These are phyloP conservation scores for Fusarium cicatricum DNA, from an alignment of 2,329 filamentous ascomycete species.

Conservation along the genomic window DNA sequence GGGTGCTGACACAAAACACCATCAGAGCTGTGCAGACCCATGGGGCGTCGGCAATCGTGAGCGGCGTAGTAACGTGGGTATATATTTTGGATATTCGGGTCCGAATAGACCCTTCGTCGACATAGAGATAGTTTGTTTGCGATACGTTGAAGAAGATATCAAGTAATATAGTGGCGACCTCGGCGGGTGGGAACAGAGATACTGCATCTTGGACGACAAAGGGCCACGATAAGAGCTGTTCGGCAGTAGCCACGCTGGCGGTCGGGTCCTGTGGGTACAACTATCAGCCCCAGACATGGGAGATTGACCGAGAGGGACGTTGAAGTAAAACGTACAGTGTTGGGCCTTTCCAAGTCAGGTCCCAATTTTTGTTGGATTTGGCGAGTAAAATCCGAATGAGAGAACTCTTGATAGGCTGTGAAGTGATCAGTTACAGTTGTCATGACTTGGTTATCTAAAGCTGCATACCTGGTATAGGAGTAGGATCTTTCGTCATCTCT, in stretches of 20 bases:
- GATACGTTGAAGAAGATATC: conserved; percentile 23
- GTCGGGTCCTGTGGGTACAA: neutral
- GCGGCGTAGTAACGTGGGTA: neutral
- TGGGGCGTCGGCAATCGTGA: conserved; percentile 10
- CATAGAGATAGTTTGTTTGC: conserved; percentile 26
- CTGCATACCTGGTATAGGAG: neutral
- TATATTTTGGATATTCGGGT: conserved; percentile 10
- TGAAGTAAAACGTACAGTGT: neutral
- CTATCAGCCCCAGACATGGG: neutral
- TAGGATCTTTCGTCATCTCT: neutral
- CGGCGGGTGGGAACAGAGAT: conserved; percentile 15
- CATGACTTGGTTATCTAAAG: neutral
- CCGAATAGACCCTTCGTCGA: conserved; percentile 16
- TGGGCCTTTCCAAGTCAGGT: neutral
- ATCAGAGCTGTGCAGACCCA: conserved; percentile 27
- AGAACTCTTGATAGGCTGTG: conserved; percentile 11
- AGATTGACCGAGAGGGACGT: neutral
- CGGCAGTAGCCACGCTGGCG: neutral
- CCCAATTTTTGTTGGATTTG: conserved; percentile 18
- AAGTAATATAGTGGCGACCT: conserved; percentile 3
- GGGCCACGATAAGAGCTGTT: conserved; percentile 18
- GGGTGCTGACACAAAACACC: conserved; percentile 23
- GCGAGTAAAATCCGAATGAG: conserved; percentile 17
- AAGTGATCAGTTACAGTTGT: neutral
- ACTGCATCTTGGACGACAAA: conserved; percentile 16